A percentile compares a stretch with the other conserved stretches of the same genome.
Conservation (phyloP, 768 basidiomycete species). For the Russula sp. region DNA sequence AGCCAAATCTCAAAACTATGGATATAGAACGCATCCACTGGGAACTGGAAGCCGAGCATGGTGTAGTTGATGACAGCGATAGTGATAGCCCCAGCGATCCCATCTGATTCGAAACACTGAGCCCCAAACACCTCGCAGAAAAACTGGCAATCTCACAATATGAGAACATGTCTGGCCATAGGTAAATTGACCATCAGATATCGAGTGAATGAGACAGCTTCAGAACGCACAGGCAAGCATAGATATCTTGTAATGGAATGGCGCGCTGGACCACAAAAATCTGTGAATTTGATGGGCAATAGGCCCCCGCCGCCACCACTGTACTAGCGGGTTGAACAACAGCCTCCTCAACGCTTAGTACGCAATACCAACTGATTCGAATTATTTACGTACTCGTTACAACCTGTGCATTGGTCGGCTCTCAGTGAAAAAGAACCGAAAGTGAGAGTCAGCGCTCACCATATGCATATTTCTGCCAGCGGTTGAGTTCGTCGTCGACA, state of each 20-base stretch:
- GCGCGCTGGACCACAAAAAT: slow-evolving; percentile 68
- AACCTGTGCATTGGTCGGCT: slow-evolving; percentile 41
- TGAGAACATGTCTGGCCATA: slow-evolving; percentile 47
- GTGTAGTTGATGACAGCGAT: slow-evolving; percentile 72
- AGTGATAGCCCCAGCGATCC: slow-evolving; percentile 65
- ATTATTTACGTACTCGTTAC: slow-evolving; percentile 46
- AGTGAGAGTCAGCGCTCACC: slow-evolving; percentile 41
- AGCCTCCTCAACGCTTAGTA: slow-evolving; percentile 39
- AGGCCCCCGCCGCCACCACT: slow-evolving; percentile 79
- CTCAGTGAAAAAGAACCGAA: slow-evolving; percentile 1
- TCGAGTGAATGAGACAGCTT: neutral
- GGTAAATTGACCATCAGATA: neutral
- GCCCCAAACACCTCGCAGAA: neutral
- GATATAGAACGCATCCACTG: slow-evolving; percentile 73
- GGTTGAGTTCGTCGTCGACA: slow-evolving; percentile 83
- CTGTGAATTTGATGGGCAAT: slow-evolving; percentile 73
- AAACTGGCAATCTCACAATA: slow-evolving; percentile 43
- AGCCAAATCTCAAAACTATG: slow-evolving; percentile 81
- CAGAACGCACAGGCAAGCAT: slow-evolving; percentile 49
- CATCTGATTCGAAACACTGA: slow-evolving; percentile 33
- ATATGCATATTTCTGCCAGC: slow-evolving; percentile 90
- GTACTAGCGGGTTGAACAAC: slow-evolving; percentile 76
- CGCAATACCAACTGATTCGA: neutral
- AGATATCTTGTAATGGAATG: slow-evolving; percentile 51
- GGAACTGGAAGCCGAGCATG: slow-evolving; percentile 68